phyloP scores from a whole-genome alignment of 2,329 filamentous ascomycete genomes.

The Fusarium neocosmosporiellum region DNA sequence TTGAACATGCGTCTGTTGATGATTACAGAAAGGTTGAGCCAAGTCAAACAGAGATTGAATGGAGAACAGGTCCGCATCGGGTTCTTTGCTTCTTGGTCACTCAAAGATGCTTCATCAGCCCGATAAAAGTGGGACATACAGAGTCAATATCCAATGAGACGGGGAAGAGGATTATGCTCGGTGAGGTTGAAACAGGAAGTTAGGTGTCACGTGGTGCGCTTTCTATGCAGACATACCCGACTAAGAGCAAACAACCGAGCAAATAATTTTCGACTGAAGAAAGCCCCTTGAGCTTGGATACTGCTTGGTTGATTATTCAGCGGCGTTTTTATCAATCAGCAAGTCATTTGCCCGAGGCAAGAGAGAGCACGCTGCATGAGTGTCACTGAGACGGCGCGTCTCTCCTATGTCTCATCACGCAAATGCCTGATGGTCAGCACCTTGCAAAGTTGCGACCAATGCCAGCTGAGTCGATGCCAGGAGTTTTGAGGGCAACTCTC shows the following conservation, averaged over 20 bases:
- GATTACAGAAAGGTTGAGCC: background rate
- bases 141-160: background rate
- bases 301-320: background rate
- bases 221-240: background rate
- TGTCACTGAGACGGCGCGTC: background rate
- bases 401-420: background rate
- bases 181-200: slow-evolving; percentile 35
- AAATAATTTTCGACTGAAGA: background rate
- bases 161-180: slow-evolving; percentile 3
- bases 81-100: slow-evolving; percentile 19
- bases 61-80: background rate
- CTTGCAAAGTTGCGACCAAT: background rate
- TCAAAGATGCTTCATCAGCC: slow-evolving; percentile 18
- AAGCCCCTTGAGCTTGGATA: background rate
- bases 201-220: slow-evolving; percentile 31
- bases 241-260: background rate
- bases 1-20: slow-evolving; percentile 8
- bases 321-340: background rate
- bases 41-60: background rate
- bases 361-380: background rate
- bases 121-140: slow-evolving; percentile 4
- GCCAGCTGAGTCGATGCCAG: background rate
- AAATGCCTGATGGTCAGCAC: background rate
- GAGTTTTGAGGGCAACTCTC: background rate
- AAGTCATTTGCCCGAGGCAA: background rate